A percentile compares a stretch with the other conserved stretches of the same genome.
Evolutionary conservation across 805 yeast species (phyloP).

Genomic region (Pichia deserticola): DNA sequence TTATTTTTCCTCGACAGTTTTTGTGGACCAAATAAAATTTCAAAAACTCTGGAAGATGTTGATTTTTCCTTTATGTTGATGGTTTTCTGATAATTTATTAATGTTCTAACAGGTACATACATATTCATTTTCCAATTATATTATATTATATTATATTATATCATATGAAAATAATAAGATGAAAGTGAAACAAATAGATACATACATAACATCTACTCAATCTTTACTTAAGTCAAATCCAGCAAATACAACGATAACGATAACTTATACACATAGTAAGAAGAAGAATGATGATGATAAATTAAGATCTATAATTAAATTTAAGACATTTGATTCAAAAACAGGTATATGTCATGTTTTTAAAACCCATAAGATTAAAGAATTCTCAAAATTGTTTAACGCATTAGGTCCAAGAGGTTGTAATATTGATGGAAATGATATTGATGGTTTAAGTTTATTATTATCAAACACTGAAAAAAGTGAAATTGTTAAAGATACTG

Average conservation of each 20-base stretch:
- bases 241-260: slow-evolving; percentile 22
- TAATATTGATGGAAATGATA: slow-evolving; percentile 14
- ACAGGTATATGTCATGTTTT: slow-evolving; percentile 55
- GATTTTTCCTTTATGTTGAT: no score
- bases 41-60: no score
- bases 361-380: slow-evolving; percentile 57
- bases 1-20: no score
- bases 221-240: slow-evolving; percentile 25
- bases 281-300: slow-evolving; percentile 13
- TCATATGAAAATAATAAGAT: slow-evolving; percentile 7
- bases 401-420: slow-evolving; percentile 64
- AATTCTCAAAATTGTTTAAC: slow-evolving; percentile 63
- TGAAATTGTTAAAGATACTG: slow-evolving; percentile 9
- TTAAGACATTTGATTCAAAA: slow-evolving; percentile 60
- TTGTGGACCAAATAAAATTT: no score
- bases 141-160: no score
- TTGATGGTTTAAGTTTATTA: slow-evolving; percentile 22
- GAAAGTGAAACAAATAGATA: slow-evolving; percentile 24
- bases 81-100: no score
- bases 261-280: slow-evolving; percentile 29
- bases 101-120: no score
- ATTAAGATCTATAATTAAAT: slow-evolving; percentile 29
- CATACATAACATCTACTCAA: slow-evolving; percentile 24
- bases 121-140: no score
- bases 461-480: slow-evolving; percentile 19